Base-by-base conservation (phyloP, 163 green algal genomes). In the Chlamydomonas reinhardtii region DNA sequence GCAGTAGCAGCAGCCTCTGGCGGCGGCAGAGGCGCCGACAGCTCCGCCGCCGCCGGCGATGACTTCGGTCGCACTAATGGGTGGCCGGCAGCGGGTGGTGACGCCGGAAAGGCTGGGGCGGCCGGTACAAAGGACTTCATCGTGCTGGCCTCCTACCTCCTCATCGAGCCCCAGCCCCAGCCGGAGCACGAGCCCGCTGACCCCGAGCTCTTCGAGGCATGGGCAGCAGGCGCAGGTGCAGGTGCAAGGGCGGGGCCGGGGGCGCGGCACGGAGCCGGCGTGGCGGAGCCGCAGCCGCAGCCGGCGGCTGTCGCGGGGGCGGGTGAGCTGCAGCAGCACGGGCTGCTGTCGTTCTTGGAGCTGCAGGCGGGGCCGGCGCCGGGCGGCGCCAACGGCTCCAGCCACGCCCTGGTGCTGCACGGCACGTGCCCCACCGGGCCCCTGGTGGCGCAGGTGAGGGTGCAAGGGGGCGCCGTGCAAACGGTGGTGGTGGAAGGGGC, bases 341-440 rank as follows among this genome's bases (percentile, higher is more conserved):
- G 78, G 52, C 22, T 82, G 35, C 65, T 90, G 65, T 85, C 78
- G 32, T 83, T 90, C n/a, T 48, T 90, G 43, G 86, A 90, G 52
- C 32, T 85, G 8, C 66, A 59, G 11, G 77, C 66, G 1, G 16
- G 12, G 4, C 31, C 77, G 4, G 66, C 65, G 2, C 4, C 43
- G 19, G 77, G 69, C 31, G 77, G 66, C 66, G 35, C 48, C 19
- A 70, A 75, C 31, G 74, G 64, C 31, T 32, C 73, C 16, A 29
- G 25, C 48, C 85, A 85, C 70, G 25, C 35, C 22, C 43, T 89
- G 56, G n/a, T 89, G 61, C 61, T 89, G 70, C 84, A 89, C 14
- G 84, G 84, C 37, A 75, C 70, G 29, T 77, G 39, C 31, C 15
- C 68, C 2, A 68, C 48, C 12, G 48, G 48, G 48, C 1, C 48